Evolutionary conservation across 139 green algal genomes (phyloP).

Genomic region (Parachlorella kessleri): DNA sequence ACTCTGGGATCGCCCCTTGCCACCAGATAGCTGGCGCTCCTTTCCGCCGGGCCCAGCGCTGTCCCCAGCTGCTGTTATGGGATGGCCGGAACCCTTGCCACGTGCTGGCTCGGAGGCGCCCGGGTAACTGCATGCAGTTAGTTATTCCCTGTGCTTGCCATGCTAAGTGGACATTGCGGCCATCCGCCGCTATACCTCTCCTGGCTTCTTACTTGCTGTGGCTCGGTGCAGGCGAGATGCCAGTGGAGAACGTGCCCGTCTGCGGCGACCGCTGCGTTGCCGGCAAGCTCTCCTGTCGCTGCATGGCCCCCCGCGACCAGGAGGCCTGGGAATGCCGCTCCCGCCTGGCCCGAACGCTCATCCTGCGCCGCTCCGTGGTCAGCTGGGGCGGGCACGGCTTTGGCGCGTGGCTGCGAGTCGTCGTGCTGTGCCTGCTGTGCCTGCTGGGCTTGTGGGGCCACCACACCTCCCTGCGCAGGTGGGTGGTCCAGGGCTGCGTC

Average conservation of each 20-base stretch:
- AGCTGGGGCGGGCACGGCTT: constrained; percentile 33
- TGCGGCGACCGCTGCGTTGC: constrained; percentile 48
- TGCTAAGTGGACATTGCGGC: too few relatives aligned
- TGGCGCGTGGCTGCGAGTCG: constrained; percentile 22
- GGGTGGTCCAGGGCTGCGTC: too few relatives aligned
- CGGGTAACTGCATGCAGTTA: too few relatives aligned
- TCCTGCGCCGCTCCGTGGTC: constrained; percentile 56
- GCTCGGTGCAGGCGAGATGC: constrained; percentile 59
- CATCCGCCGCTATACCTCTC: too few relatives aligned
- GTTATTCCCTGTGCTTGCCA: too few relatives aligned
- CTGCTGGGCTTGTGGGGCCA: constrained; percentile 60
- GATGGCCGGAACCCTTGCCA: too few relatives aligned
- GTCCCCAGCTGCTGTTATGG: too few relatives aligned
- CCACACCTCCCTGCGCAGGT: constrained; percentile 43
- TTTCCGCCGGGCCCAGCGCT: too few relatives aligned
- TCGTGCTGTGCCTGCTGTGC: constrained; percentile 63
- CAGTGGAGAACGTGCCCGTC: constrained; percentile 69
- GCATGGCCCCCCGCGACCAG: constrained; percentile 62
- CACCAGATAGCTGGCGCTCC: too few relatives aligned
- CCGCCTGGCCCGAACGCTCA: constrained; percentile 60
- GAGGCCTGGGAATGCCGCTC: constrained; percentile 77
- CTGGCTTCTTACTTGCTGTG: too few relatives aligned
- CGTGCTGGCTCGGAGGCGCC: too few relatives aligned
- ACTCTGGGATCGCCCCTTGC: too few relatives aligned
- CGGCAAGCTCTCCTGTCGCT: constrained; percentile 52